Evolutionary conservation across 1,139 yeast species (phyloP), one percentile per base, ranked within the genome.

Genomic region (Blastobotrys elegans): DNA sequence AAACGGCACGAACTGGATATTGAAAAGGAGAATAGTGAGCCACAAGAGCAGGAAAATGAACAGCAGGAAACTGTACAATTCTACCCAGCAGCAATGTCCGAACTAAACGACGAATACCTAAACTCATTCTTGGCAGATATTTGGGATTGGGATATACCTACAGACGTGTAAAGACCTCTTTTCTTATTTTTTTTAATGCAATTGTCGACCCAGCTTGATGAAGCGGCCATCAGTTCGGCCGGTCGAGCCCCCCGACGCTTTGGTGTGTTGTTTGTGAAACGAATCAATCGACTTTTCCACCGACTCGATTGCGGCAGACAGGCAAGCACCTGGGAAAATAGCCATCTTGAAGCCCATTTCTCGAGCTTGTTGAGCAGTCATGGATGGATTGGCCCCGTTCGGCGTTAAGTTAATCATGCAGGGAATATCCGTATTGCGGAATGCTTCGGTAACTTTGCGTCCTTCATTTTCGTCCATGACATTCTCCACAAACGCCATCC

Each of bases 401-500:
- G n/a, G n/a, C n/a, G n/a, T n/a, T n/a, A n/a, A n/a, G n/a, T n/a
- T n/a, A n/a, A n/a, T n/a, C n/a, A n/a, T n/a, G n/a, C 29, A 26
- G 10, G 29, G 10, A 26, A 7, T 7, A 26, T 7, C 11, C 29
- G 29, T 11, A 26, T 11, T 11, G 29, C n/a, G n/a, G n/a, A n/a
- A n/a, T n/a, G n/a, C n/a, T n/a, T n/a, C n/a, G n/a, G n/a, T n/a
- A n/a, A n/a, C n/a, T 13, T 26, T 26, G 7, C 13, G 7, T 10
- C 6, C 34, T 6, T n/a, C 14, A 10, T 10, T 14, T 10, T 8
- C 14, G 14, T 14, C n/a, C 8, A 14, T 6, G n/a, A 50, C 35
- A 5, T 51, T 51, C 33, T 50, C 52, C 16, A 50, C 40, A 24
- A 50, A 50, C 17, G 45, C 32, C 16, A 45, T 47, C 38, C 48